These are phyloP conservation scores for Globisporangium lucens DNA, from an alignment of 352 stramenopile genomes.

Conservation along the genomic window DNA sequence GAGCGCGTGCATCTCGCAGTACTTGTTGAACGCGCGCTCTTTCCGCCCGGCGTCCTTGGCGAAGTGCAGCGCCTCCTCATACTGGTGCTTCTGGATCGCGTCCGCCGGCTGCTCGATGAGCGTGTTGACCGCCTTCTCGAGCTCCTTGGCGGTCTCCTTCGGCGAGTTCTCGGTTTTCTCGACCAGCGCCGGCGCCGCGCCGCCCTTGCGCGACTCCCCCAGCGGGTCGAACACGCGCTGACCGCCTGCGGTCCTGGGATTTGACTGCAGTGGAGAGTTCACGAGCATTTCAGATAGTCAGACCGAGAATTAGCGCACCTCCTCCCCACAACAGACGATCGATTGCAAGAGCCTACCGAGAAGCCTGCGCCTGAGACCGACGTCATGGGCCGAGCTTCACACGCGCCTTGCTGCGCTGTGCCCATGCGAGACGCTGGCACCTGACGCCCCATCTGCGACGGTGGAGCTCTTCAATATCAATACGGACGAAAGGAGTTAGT, in stretches of 20 bases:
- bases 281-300: neutral
- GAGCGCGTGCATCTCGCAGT: slow-evolving; percentile 87
- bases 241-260: slow-evolving; percentile 62
- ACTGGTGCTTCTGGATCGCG: slow-evolving; percentile 67
- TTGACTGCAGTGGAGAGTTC: slow-evolving; percentile 44
- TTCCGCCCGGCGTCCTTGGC: slow-evolving; percentile 87
- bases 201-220: slow-evolving; percentile 79
- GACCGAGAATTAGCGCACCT: no score
- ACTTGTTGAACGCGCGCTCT: slow-evolving; percentile 89
- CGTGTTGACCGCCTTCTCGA: slow-evolving; percentile 90
- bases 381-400: slow-evolving; percentile 90
- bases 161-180: slow-evolving; percentile 92
- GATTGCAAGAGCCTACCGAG: slow-evolving; percentile 41
- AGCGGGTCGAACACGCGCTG: slow-evolving; percentile 90
- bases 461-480: slow-evolving; percentile 36
- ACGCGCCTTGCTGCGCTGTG: slow-evolving; percentile 40
- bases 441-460: slow-evolving; percentile 76
- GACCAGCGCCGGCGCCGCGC: slow-evolving; percentile 71
- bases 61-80: slow-evolving; percentile 84
- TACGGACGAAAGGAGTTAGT: neutral
- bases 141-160: slow-evolving; percentile 89
- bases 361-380: slow-evolving; percentile 91
- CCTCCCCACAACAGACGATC: no score
- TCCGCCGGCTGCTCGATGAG: slow-evolving; percentile 91
- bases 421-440: slow-evolving; percentile 57